Evolutionary conservation across 2,329 filamentous ascomycete genomes (phyloP).

Genomic region (Microdochium paspali): DNA sequence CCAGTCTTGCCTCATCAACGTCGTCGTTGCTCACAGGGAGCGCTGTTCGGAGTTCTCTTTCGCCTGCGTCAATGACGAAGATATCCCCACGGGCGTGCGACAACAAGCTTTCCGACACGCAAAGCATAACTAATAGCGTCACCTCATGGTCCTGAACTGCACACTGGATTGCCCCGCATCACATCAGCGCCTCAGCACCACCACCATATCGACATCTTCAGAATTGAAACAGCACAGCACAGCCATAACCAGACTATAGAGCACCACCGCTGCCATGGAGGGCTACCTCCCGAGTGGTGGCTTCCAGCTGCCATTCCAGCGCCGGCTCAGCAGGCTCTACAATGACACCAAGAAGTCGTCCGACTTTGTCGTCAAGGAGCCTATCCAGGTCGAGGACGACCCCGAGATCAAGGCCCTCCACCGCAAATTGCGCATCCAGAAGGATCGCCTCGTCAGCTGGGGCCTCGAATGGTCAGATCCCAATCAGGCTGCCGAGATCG

Average conservation of each 20-base stretch:
- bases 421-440: slow-evolving; percentile 70
- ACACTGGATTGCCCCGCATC: background rate
- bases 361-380: slow-evolving; percentile 62
- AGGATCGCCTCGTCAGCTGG: slow-evolving; percentile 71
- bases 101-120: background rate
- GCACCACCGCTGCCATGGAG: slow-evolving; percentile 27
- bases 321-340: slow-evolving; percentile 62
- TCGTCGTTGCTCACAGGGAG: background rate
- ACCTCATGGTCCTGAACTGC: background rate
- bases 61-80: background rate
- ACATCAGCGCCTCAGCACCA: background rate
- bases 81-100: background rate
- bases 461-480: slow-evolving; percentile 74
- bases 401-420: slow-evolving; percentile 65
- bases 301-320: slow-evolving; percentile 48
- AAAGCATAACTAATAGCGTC: background rate
- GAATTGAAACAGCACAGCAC: too few relatives aligned
- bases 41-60: background rate
- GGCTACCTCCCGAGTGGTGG: slow-evolving; percentile 40
- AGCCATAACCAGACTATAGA: background rate
- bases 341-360: slow-evolving; percentile 73
- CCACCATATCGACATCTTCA: too few relatives aligned
- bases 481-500: slow-evolving; percentile 59
- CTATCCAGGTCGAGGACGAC: slow-evolving; percentile 51
- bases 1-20: background rate